Evolutionary conservation across 192 early-diverging fungal species (phyloP), one percentile per base, ranked within the genome.

Genomic region (Dispira parvispora): DNA sequence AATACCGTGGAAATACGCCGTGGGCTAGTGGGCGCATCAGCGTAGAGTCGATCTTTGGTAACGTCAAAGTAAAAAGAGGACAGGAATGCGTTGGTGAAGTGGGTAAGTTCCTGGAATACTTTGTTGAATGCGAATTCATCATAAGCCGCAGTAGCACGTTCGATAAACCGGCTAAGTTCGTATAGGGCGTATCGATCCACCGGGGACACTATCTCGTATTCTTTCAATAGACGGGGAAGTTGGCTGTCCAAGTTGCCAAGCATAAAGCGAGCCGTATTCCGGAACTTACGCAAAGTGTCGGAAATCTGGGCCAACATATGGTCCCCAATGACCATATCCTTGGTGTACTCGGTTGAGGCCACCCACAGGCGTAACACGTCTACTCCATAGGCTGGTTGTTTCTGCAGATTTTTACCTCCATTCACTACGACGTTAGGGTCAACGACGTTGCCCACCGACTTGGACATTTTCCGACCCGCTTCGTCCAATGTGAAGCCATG

Each of bases 401-500:
- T 79, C 65, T 78, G 75, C 64, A 75, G 63, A 64, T 89, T 81
- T 60, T 82, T 83, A 18, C 87, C 87, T 43, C 88, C 88, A 28
- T 79, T 45, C 44, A 84, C 84, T 38, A 91, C 78, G 18, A 65
- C 46, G 32, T 69, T 65, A 6, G 89, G 87, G 8, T 78, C 82
- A 10, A 91, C 67, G 16, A 80, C 81, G 66, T 91, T 91, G 27
- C 89, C 89, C 44, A 88, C 56, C 20, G 84, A 86, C 71, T 91
- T 91, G 66, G 85, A 84, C 86, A 89, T 88, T 64, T 91, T 91
- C 61, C 78, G 77, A 3, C 88, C 85, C 23, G 82, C 68, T 62
- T 83, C 84, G 70, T 91, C 89, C 61, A 88, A 69, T 44, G 86
- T 73, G 67, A 91, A 89, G n/a, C 87, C 89, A 62, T 91, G 89